These are phyloP conservation scores for Colletotrichum zoysiae DNA, from an alignment of 2,329 filamentous ascomycete genomes.

Conservation along the genomic window DNA sequence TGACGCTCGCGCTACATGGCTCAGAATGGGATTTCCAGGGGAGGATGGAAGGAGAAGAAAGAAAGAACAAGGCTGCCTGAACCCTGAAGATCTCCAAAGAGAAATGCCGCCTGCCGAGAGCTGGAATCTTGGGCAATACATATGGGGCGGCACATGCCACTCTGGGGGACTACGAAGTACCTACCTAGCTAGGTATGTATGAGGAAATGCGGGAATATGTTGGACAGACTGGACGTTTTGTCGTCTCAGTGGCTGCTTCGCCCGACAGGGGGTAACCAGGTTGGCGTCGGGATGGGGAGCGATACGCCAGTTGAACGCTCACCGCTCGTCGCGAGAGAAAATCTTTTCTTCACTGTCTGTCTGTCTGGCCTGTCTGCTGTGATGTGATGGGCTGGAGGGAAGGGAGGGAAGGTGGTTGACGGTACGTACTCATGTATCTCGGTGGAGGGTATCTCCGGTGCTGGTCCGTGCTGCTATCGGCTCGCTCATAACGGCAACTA, in stretches of 20 bases:
- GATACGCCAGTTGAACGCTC: conserved; percentile 42
- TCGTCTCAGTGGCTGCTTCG: conserved; percentile 21
- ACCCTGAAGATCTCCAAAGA: conserved; percentile 40
- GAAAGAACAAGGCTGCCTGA: conserved; percentile 32
- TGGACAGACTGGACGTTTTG: neutral
- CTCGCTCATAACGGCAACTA: conserved; percentile 17
- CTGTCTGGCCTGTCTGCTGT: neutral
- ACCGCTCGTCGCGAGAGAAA: conserved; percentile 41
- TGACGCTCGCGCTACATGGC: conserved; percentile 28
- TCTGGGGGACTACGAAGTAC: neutral
- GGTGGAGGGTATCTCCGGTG: neutral
- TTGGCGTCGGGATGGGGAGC: conserved; percentile 11
- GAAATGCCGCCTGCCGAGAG: conserved; percentile 32
- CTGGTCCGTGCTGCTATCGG: conserved; percentile 31
- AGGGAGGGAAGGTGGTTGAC: too few species aligned
- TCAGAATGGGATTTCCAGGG: conserved; percentile 6
- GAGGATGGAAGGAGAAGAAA: neutral
- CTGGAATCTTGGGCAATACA: conserved; percentile 9
- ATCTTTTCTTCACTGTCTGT: neutral
- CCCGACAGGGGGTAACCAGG: neutral
- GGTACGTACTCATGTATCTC: neutral
- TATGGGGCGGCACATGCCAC: conserved; percentile 25
- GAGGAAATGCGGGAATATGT: conserved; percentile 7
- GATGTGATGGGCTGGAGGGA: conserved; percentile 5
- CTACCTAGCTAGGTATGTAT: too few species aligned